Conservation (phyloP, 2,329 filamentous ascomycete species). For the Cryphonectria parasitica region DNA sequence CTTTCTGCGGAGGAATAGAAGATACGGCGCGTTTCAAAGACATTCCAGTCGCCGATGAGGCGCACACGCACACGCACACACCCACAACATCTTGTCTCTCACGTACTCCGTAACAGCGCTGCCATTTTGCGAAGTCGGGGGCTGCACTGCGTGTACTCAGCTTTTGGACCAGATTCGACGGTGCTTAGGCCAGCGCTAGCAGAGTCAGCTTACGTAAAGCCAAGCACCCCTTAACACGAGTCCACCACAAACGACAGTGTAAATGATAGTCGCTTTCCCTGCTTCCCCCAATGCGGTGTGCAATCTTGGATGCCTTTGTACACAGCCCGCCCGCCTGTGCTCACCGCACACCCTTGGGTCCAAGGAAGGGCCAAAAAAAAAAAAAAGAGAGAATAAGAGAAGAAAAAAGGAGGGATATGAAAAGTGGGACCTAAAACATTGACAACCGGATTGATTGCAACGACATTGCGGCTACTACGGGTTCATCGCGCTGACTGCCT, state of each 20-base stretch:
- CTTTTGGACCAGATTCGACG: not conserved
- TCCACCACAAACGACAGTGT: not conserved
- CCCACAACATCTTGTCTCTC: not conserved
- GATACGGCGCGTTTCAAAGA: conserved; percentile 17
- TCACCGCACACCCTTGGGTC: not conserved
- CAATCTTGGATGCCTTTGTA: not conserved
- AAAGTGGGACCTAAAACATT: not conserved
- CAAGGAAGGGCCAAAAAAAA: too few species aligned
- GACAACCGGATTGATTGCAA: not conserved
- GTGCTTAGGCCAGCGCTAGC: conserved; percentile 4
- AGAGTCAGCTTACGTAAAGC: conserved; percentile 5
- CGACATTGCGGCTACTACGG: not conserved
- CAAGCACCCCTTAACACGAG: not conserved
- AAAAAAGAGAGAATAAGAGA: not conserved
- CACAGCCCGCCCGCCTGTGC: not conserved
- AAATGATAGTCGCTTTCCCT: not conserved
- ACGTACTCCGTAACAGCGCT: not conserved
- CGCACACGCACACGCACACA: not conserved
- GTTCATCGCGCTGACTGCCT: not conserved
- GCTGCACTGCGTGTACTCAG: not conserved
- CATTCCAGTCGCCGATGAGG: not conserved
- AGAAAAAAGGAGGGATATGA: not conserved
- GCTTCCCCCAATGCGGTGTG: not conserved
- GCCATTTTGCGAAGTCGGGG: not conserved
- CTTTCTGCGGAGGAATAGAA: not conserved